These are phyloP conservation scores for barley (Hordeum vulgare) DNA, from an alignment of 176 grass and related monocot species.

Conservation along the genomic window MorexV3_pseudomolecules_assembly NC_058522.1:446337201-446337700, in stretches of 20 bases:
- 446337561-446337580: no score
- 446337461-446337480: neutral
- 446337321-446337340: constrained; percentile 31
- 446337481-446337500: neutral
- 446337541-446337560: neutral
- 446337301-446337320: constrained; percentile 25
- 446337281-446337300: constrained; percentile 26
- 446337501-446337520: neutral
- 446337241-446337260: neutral
- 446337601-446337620: no score
- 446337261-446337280: neutral
- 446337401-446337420: neutral
- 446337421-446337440: neutral
- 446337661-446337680: neutral
- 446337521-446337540: neutral
- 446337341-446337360: constrained; percentile 23
- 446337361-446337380: constrained; percentile 22
- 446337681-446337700: neutral
- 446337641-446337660: neutral
- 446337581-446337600: no score
- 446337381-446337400: neutral
- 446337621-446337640: neutral
- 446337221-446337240: neutral
- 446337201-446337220: neutral
- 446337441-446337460: neutral